phyloP scores from a whole-genome alignment of 257 asterid species.

The Scutellaria galericulata region DNA sequence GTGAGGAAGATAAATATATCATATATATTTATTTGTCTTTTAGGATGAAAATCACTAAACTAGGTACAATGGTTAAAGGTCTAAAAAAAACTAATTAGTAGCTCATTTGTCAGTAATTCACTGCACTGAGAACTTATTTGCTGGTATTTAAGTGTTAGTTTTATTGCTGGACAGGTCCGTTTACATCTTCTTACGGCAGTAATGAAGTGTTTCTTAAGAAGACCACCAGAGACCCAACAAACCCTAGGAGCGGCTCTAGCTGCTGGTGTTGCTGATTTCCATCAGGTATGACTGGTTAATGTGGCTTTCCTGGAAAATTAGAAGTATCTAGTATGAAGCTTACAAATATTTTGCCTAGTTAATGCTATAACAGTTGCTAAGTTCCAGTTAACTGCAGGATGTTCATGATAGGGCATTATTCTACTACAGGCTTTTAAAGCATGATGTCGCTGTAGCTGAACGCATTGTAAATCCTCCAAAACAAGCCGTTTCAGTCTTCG shows the following conservation, averaged over 20 bases:
- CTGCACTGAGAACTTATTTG: constrained; percentile 13
- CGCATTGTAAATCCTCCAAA: constrained; percentile 96
- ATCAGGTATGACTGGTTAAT: constrained; percentile 65
- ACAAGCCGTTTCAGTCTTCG: constrained; percentile 99
- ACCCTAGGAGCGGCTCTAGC: constrained; percentile 94
- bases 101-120: constrained; percentile 8
- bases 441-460: constrained; percentile 80
- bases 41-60: neutral
- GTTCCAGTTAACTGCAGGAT: constrained; percentile 68
- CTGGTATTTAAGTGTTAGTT: constrained; percentile 31
- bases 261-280: constrained; percentile 96
- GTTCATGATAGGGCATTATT: constrained; percentile 97
- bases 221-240: constrained; percentile 91
- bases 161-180: constrained; percentile 74
- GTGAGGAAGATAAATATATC: constrained; percentile 15
- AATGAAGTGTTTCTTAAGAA: constrained; percentile 89
- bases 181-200: constrained; percentile 93
- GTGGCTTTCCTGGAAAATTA: constrained; percentile 12
- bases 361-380: constrained; percentile 37
- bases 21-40: constrained; percentile 7
- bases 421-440: constrained; percentile 88
- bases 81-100: constrained; percentile 1
- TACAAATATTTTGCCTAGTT: constrained; percentile 13
- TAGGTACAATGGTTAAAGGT: neutral
- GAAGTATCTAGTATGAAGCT: constrained; percentile 25